Base-by-base conservation (phyloP, 352 stramenopile genomes). In the Bremia lactucae region DNA sequence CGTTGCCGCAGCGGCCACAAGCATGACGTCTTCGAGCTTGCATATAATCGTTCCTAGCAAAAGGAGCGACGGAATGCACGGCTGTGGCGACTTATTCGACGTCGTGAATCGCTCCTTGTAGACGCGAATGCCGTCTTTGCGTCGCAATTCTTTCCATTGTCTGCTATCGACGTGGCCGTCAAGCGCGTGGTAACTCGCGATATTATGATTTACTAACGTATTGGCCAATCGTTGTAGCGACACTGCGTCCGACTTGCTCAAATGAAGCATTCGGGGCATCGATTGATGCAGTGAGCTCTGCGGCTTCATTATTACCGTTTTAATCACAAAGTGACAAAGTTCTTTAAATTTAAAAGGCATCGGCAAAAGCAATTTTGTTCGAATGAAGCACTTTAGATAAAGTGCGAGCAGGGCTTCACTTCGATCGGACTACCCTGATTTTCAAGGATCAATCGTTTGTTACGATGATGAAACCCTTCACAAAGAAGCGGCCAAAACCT, bases 101-200 rank as follows among this genome's bases (percentile, higher is more conserved):
- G 35, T 3, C 0, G 23, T 13, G 2, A 31, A 1, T 3, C 55
- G 55, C 34, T 65, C 59, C 36, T 59, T 59, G 31, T 59, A 65
- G 1, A 65, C 44, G 0, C 44, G 44, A 25, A 68, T 42, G 7
- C 39, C 40, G 19, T 68, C 59, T 39, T 49, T 64, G 18, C 39
- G 55, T 15, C 46, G 59, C 16, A 68, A 34, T 23, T 68, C 54
- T 13, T 60, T 59, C 59, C 59, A 68, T 26, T 52, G 59, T 18
- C 38, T 39, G 1, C 37, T 18, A 37, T 68, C 55, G 0, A 37
- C 44, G 21, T 52, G 33, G 18, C 49, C 49, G 35, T 68, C 49
- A 1, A 65, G 16, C 22, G 50, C 29, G 6, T 42, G 45, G 46
- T 52, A 62, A 31, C 55, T 59, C 35, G 58, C 46, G 3, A 68